Evolutionary conservation across 1,139 yeast species (phyloP), one percentile per base, ranked within the genome.

Genomic region (Candida pseudocylindracea): DNA sequence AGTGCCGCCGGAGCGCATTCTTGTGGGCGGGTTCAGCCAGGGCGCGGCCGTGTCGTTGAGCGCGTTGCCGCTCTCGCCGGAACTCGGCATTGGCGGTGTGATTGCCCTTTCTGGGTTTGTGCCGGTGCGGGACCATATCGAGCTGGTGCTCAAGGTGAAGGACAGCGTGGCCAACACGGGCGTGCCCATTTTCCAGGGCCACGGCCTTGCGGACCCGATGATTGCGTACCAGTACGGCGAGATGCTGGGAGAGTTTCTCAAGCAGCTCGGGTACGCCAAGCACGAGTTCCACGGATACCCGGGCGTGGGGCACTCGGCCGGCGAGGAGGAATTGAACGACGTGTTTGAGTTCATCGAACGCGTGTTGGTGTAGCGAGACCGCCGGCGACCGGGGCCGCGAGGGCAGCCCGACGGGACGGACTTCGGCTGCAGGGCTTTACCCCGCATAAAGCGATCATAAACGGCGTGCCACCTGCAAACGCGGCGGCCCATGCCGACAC

Each of bases 11-110:
- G 72, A 75, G 29, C 66, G 74, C 34, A 75, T 88, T 33, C 60
- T 88, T 11, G 57, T 88, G 38, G 96, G 96, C 28, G 98, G 98
- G 1, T 88, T 88, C 47, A 74, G 92, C 7, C 98, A 88, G 53
- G 98, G 98, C 37, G 93, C 83, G 33, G 88, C 93, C 1, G 41
- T 85, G 10, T 55, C 92, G 1, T 54, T 79, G 36, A 85, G 83
- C 2, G 48, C 60, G 8, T 41, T 48, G n/a, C 39, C 60, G 1
- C 39, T 50, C 29, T 15, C 20, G 26, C 50, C 64, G 30, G 71
- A 74, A 24, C 48, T 55, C 35, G 75, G 73, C 43, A 55, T 85
- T 20, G 98, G 80, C 10, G 98, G 94, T 2, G 61, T 75, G 31
- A 53, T 79, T 12, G 71, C 75, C 0, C 55, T 85, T 33, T 76